Conservation (phyloP, 371 early-diverging fungal species). For the Rhizopus microsporus region DNA sequence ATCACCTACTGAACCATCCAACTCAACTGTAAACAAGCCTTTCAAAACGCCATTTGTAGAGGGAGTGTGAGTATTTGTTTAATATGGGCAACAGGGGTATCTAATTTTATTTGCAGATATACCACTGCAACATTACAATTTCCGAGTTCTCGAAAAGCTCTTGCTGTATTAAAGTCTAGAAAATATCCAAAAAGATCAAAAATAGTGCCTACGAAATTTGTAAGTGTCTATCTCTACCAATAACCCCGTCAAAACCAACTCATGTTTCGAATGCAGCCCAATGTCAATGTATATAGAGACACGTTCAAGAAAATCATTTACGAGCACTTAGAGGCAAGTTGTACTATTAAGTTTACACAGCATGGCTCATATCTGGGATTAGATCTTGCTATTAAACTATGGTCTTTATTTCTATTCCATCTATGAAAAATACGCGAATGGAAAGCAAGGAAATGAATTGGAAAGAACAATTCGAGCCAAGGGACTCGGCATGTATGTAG, state of each 20-base stretch:
- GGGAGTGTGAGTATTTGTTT: conserved; percentile 15
- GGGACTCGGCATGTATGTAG: conserved; percentile 40
- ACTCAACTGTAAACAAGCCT: conserved; percentile 4
- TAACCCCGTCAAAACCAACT: background rate
- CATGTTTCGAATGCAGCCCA: conserved; percentile 28
- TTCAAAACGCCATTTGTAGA: conserved; percentile 22
- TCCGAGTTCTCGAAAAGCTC: conserved; percentile 20
- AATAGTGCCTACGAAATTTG: conserved; percentile 24
- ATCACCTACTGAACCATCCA: background rate
- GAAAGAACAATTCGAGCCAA: conserved; percentile 39
- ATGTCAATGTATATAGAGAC: conserved; percentile 46
- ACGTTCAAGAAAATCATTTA: conserved; percentile 49
- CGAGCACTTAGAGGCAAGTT: conserved; percentile 56
- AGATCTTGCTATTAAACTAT: conserved; percentile 43
- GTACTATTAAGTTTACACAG: background rate
- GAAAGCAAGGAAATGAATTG: conserved; percentile 19
- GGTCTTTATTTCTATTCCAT: conserved; percentile 32
- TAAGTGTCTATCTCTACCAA: conserved; percentile 8
- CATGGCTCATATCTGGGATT: background rate
- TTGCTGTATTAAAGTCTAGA: conserved; percentile 12
- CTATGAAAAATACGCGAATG: conserved; percentile 25
- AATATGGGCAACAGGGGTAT: background rate
- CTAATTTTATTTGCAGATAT: conserved; percentile 1
- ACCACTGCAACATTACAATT: conserved; percentile 15
- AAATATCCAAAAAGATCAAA: conserved; percentile 29